Percentiles rank a stretch among this genome's conserved stretches.
Conservation (phyloP, 768 basidiomycete species). For the Russula dissimulans region DNA sequence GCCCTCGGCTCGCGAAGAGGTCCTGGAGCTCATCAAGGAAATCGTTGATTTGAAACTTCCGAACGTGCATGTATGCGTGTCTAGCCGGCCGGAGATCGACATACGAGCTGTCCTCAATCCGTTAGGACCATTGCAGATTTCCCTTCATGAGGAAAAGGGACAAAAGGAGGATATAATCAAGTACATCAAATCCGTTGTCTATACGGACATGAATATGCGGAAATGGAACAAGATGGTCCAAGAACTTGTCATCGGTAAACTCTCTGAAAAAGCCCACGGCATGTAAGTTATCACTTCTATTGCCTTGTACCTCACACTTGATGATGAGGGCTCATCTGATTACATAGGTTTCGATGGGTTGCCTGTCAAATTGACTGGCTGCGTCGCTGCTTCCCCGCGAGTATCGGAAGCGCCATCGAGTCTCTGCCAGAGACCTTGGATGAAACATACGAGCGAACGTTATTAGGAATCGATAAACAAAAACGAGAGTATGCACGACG, state of each 20-base stretch:
- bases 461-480: background rate
- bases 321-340: background rate
- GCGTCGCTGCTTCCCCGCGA: background rate
- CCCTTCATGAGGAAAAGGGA: background rate
- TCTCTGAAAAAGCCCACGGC: constrained; percentile 2
- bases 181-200: background rate
- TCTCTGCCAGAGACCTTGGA: background rate
- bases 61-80: background rate
- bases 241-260: no score
- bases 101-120: background rate
- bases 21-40: background rate
- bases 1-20: no score
- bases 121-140: background rate
- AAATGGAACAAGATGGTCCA: no score
- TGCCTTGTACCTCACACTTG: no score
- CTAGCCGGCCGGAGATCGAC: background rate
- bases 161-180: background rate
- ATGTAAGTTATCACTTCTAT: background rate
- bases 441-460: background rate
- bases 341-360: constrained; percentile 3
- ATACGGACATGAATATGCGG: background rate
- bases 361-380: background rate
- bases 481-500: background rate
- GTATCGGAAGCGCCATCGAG: background rate
- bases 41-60: background rate